Evolutionary conservation across 306 rosid species (phyloP).

Genomic region (Betula pendula): DNA sequence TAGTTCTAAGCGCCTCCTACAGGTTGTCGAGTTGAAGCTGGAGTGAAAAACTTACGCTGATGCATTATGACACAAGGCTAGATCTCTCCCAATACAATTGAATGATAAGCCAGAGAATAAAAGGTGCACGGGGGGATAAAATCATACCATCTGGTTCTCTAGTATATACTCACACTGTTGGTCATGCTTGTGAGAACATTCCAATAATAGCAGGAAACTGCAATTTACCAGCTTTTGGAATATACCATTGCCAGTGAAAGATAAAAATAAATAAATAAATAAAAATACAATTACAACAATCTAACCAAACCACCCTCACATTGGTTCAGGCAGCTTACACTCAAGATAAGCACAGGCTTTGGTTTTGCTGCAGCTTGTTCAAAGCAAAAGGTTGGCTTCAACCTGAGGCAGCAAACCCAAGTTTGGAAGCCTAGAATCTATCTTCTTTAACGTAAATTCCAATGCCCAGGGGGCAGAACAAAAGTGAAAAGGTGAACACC

Average conservation of each 20-base stretch:
- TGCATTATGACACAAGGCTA: background rate
- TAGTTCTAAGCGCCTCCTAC: background rate
- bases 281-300: background rate
- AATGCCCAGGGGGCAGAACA: background rate
- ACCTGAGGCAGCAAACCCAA: background rate
- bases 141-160: background rate
- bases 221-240: background rate
- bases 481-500: too few relatives aligned
- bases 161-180: background rate
- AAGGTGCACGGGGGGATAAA: background rate
- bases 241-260: background rate
- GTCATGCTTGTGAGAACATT: background rate
- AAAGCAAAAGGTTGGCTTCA: background rate
- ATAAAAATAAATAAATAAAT: too few relatives aligned
- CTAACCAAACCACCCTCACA: background rate
- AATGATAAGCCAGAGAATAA: background rate
- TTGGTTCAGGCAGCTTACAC: conserved; percentile 2
- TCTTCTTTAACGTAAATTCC: background rate
- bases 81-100: background rate
- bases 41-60: too few relatives aligned
- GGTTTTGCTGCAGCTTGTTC: background rate
- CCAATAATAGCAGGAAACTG: background rate
- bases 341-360: background rate
- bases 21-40: background rate
- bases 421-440: background rate